Base-by-base conservation (phyloP, 1,284 basidiomycete genomes). In the Athelia sp. region DNA sequence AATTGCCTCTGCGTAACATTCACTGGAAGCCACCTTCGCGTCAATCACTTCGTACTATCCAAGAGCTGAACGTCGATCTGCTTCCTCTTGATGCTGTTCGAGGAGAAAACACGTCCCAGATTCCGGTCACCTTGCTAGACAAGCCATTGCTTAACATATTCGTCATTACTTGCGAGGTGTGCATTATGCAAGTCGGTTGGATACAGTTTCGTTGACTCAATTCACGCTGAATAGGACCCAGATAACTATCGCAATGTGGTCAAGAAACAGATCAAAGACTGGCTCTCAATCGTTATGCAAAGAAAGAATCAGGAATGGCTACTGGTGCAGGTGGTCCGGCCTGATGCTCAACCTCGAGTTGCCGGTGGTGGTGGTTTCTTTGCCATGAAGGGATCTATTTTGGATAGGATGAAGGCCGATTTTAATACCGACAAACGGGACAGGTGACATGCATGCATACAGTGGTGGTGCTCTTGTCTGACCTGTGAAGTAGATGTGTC, bases 331-430 rank as follows among this genome's bases (percentile, higher is more conserved):
- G 81, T 97, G 46, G 81, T 92, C 43, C 76, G 81, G 48, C 79
- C 87, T 6, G 88, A 90, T 55, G 65, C 74, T 22, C 78, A 77
- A 53, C n/a, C n/a, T 21, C n/a, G n/a, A n/a, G 26, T 13, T 13
- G 70, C 76, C 14, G 75, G 76, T 43, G 72, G 77, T 43, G 80
- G 79, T 19, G 81, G 82, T 52, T 79, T 93, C 61, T 93, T 93
- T 63, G 82, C 86, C 60, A 79, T 90, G 61, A 93, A 85, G 68
- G 79, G 87, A 43, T 85, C 83, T 15, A 86, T 98, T 9, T 67
- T 97, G 50, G 95, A 98, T 66, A 96, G 94, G 69, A 78, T 98
- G 46, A 87, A 81, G 63, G 82, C 91, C 2, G 97, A 99, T 69
- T 98, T 98, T 66, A 98, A 97, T 60, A 63, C 76, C 0, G 89